These are phyloP conservation scores for Friedmanniomyces simplex DNA, from an alignment of 495 filamentous ascomycete genomes.

Conservation along the genomic window DNA sequence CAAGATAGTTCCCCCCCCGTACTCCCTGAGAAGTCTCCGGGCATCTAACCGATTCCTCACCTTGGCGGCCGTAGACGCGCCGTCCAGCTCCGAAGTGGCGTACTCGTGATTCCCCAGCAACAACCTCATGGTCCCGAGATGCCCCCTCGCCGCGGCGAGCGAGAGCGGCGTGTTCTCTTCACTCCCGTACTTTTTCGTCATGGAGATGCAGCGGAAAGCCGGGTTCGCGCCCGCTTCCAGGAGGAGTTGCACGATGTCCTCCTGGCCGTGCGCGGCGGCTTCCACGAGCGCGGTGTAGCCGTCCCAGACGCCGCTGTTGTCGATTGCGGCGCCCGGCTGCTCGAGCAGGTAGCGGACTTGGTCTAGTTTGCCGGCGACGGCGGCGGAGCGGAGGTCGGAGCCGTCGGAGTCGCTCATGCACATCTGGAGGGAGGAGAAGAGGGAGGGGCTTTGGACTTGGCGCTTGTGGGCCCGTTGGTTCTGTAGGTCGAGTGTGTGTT, in stretches of 20 bases:
- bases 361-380: background rate
- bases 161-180: background rate
- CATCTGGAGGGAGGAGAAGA: background rate
- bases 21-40: background rate
- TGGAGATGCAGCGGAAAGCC: background rate
- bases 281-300: background rate
- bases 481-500: background rate
- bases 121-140: background rate
- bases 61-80: background rate
- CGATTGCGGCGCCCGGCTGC: background rate
- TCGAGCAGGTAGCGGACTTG: background rate
- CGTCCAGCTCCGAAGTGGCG: background rate
- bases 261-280: background rate
- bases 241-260: background rate
- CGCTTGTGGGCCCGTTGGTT: background rate
- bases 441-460: background rate
- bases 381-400: background rate
- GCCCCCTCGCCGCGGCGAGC: background rate
- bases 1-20: background rate
- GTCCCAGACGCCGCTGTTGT: conserved; percentile 1
- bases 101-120: background rate
- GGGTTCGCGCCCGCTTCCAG: background rate
- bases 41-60: background rate
- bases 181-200: background rate
- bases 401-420: background rate